phyloP scores from a whole-genome alignment of 768 basidiomycete genomes.

The Rhizopogon sp. region DNA sequence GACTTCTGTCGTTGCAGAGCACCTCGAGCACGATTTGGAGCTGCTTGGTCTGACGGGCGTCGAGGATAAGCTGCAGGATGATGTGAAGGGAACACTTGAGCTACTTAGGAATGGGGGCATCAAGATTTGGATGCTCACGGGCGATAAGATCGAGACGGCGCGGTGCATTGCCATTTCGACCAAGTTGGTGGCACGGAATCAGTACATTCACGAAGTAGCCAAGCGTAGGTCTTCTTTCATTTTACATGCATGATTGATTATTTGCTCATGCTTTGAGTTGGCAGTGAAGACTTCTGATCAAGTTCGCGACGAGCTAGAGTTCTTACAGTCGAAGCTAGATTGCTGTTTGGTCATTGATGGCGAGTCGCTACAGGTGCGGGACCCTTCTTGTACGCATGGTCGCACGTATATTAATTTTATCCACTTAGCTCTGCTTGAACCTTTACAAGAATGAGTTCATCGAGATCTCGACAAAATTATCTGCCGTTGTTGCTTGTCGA shows the following conservation, averaged over 20 bases:
- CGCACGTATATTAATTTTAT: not conserved
- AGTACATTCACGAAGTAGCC: conserved; percentile 95
- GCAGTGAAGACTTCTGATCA: conserved; percentile 85
- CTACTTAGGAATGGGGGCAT: conserved; percentile 91
- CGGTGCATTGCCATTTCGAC: conserved; percentile 97
- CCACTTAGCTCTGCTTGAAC: conserved; percentile 76
- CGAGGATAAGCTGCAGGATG: conserved; percentile 97
- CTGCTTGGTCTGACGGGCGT: conserved; percentile 95
- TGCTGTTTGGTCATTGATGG: conserved; percentile 99
- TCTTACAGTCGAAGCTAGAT: conserved; percentile 90
- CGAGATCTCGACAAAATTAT: conserved; percentile 91
- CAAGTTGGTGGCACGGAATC: conserved; percentile 91
- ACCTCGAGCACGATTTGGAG: conserved; percentile 87
- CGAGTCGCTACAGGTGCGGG: conserved; percentile 81
- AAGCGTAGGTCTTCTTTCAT: conserved; percentile 52
- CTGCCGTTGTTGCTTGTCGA: conserved; percentile 94
- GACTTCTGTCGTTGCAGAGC: conserved; percentile 63
- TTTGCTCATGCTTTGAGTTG: conserved; percentile 2
- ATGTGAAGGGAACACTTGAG: conserved; percentile 91
- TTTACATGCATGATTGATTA: not conserved
- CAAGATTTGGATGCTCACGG: conserved; percentile 99
- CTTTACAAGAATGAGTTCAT: conserved; percentile 93
- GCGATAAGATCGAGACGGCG: conserved; percentile 98
- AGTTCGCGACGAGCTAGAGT: conserved; percentile 84
- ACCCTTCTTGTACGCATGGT: not conserved